phyloP scores from a whole-genome alignment of 345 rosid species.

The Euphorbia tirucalli region DNA sequence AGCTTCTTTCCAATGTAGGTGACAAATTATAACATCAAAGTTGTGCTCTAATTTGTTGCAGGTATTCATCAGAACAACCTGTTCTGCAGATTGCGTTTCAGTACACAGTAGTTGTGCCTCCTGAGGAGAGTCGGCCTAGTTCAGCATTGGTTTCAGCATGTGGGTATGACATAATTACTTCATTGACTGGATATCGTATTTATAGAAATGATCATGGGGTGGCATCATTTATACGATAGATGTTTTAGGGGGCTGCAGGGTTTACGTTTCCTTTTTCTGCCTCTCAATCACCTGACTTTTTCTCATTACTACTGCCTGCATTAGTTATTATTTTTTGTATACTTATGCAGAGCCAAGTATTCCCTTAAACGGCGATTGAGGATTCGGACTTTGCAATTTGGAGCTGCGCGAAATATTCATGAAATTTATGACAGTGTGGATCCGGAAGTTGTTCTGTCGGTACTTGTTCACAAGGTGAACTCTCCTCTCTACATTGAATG shows the following conservation, averaged over 20 bases:
- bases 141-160: conserved; percentile 49
- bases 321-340: conserved; percentile 18
- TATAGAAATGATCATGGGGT: neutral
- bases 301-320: neutral
- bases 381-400: conserved; percentile 81
- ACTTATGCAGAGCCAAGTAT: conserved; percentile 53
- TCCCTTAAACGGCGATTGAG: conserved; percentile 79
- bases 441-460: conserved; percentile 75
- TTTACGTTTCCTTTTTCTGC: neutral
- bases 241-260: neutral
- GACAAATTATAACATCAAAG: neutral
- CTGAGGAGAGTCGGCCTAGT: conserved; percentile 58
- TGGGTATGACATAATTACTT: conserved; percentile 50
- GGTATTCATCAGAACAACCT: conserved; percentile 81
- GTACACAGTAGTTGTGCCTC: conserved; percentile 82
- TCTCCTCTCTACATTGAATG: conserved; percentile 1
- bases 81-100: conserved; percentile 92
- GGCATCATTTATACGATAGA: neutral
- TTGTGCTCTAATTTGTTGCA: conserved; percentile 31
- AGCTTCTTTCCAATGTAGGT: conserved; percentile 2
- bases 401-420: conserved; percentile 63
- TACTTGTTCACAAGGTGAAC: conserved; percentile 88
- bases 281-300: neutral
- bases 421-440: conserved; percentile 87
- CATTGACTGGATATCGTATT: neutral